Base-by-base conservation (phyloP, 2,329 filamentous ascomycete species). In the Ascochyta rabiei region DNA sequence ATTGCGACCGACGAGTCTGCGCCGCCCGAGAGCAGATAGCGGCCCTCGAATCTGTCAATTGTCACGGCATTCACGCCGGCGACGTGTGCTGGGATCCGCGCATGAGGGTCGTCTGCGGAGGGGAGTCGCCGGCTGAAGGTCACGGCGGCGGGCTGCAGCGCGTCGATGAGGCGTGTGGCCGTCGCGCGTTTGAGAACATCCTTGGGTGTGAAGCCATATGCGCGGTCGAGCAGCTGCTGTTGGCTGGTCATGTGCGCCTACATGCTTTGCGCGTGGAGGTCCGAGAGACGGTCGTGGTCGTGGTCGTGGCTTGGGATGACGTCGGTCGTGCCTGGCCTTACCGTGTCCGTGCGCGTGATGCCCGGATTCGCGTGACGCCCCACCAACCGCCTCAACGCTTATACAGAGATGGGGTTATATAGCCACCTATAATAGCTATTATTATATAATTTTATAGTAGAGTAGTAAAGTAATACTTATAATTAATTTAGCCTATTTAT, bases 1-100 rank as follows among this genome's bases (percentile, higher is more conserved):
- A 97, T 77, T 62, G 87, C 89, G 68, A 97, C 86, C 0, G 89
- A 89, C 9, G 89, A 90, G 70, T 96, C 91, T 4, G 90, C 88
- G 26, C 93, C 92, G 4, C 91, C 93, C 0, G 93, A 96, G 2
- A 96, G 76, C 59, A 97, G 82, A 62, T 90, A 86, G 69, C 86
- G 82, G 3, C 90, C 91, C 59, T 95, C 90, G 68, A 95, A 91
- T 44, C 86, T 85, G 68, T 97, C 93, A 34, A 96, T 82, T 0
- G 89, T 86, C 35, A 97, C 78, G 34, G 88, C 86, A 68, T 89
- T 95, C 33, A 93, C 89, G 13, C 92, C 92, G 4, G 90, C 84
- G 48, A 85, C 83, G 74, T 96, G 92, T 1, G 91, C 90, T 41
- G 80, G 82, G 82, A 56, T 62, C 81, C 70, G 16, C 46, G 66